Conservation (phyloP, 371 early-diverging fungal species). For the Lichtheimia corymbifera region DNA sequence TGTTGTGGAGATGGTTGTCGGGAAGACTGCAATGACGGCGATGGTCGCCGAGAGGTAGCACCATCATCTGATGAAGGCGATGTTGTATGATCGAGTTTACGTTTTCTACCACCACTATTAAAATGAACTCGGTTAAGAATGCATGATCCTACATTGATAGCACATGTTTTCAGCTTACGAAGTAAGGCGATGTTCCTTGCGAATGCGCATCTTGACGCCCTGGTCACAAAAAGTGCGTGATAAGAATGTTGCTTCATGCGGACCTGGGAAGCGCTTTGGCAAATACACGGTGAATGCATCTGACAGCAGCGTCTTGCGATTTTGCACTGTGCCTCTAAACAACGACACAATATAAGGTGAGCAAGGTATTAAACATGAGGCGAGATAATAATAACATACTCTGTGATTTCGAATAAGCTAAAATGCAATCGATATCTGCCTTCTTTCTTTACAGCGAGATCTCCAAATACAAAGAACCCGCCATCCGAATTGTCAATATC, state of each 20-base stretch:
- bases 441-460: constrained; percentile 87
- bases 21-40: too few species aligned
- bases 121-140: background rate
- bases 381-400: constrained; percentile 41
- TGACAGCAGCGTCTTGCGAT: constrained; percentile 44
- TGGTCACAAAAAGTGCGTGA: constrained; percentile 52
- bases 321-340: constrained; percentile 34
- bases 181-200: constrained; percentile 38
- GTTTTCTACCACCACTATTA: constrained; percentile 12
- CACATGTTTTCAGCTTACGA: constrained; percentile 20
- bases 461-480: constrained; percentile 95
- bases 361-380: too few species aligned
- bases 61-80: background rate
- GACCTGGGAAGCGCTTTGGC: constrained; percentile 92
- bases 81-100: constrained; percentile 9
- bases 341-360: background rate
- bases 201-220: constrained; percentile 49
- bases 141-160: background rate
- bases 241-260: constrained; percentile 62
- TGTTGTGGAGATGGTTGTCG: too few species aligned
- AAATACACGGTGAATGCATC: constrained; percentile 77
- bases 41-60: too few species aligned
- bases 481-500: constrained; percentile 68
- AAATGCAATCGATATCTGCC: constrained; percentile 87
- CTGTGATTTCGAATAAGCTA: constrained; percentile 85